A percentile compares a stretch with the other conserved stretches of the same genome.
Conservation (phyloP, 2,329 filamentous ascomycete genomes). For the Neofusicoccum kwambonambiense region DNA sequence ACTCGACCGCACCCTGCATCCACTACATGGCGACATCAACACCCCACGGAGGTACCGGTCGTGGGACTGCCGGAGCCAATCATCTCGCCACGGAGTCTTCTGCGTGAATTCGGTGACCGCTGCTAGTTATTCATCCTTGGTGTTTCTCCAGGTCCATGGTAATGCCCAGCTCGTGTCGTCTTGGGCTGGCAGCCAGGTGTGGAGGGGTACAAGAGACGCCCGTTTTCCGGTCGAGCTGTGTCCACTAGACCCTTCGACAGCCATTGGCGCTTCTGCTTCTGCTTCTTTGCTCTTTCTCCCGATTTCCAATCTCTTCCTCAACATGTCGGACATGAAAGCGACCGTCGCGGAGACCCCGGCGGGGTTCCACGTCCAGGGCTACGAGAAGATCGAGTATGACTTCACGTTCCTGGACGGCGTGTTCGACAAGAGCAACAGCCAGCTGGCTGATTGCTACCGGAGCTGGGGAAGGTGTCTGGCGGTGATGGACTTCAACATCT, state of each 20-base stretch:
- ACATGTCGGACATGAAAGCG: slow-evolving; percentile 70
- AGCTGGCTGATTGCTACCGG: slow-evolving; percentile 65
- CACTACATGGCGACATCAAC: slow-evolving; percentile 7
- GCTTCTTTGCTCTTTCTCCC: slow-evolving; percentile 19
- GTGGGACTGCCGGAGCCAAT: not conserved
- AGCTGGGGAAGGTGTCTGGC: slow-evolving; percentile 65
- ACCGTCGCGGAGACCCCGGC: slow-evolving; percentile 61
- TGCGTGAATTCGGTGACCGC: not conserved
- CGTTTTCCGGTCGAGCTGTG: not conserved
- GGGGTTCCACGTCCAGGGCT: slow-evolving; percentile 70
- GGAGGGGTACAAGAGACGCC: slow-evolving; percentile 3
- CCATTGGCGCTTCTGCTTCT: slow-evolving; percentile 14
- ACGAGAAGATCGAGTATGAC: slow-evolving; percentile 75
- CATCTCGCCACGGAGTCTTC: not conserved
- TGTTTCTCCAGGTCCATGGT: not conserved
- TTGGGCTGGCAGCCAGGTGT: not conserved
- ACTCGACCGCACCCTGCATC: not conserved
- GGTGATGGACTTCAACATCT: slow-evolving; percentile 71
- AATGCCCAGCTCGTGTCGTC: not conserved
- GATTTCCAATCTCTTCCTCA: slow-evolving; percentile 22
- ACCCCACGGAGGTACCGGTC: not conserved
- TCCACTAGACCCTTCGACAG: not conserved
- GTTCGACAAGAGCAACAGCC: slow-evolving; percentile 59
- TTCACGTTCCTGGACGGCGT: slow-evolving; percentile 71
- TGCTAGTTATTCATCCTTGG: not conserved